Conservation (phyloP, 2,329 filamentous ascomycete species). For the Trichoderma atroviride region DNA sequence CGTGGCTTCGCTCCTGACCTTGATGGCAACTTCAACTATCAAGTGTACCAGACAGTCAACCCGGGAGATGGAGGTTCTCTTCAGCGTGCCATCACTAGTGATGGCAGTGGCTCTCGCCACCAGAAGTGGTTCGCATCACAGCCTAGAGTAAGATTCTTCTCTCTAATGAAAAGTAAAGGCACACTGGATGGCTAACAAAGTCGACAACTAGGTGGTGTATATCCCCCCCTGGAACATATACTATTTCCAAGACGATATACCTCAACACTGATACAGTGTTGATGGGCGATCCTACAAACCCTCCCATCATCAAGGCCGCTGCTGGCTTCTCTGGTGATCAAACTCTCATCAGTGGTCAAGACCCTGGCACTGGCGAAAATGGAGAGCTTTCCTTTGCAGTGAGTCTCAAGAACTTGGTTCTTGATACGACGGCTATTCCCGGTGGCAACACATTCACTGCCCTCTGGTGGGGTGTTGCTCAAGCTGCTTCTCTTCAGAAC, state of each 20-base stretch:
- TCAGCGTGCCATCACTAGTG: slow-evolving; percentile 45
- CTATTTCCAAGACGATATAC: slow-evolving; percentile 42
- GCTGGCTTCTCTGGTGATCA: slow-evolving; percentile 39
- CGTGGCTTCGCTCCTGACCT: slow-evolving; percentile 48
- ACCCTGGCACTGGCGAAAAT: slow-evolving; percentile 38
- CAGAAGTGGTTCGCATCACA: slow-evolving; percentile 47
- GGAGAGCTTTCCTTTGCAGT: slow-evolving; percentile 49
- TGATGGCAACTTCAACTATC: slow-evolving; percentile 42
- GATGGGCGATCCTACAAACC: slow-evolving; percentile 50
- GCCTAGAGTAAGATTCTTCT: slow-evolving; percentile 39
- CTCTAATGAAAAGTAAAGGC: neutral
- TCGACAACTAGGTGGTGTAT: slow-evolving; percentile 41
- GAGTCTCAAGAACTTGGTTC: slow-evolving; percentile 47
- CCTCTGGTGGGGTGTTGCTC: slow-evolving; percentile 50
- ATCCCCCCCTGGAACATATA: slow-evolving; percentile 49
- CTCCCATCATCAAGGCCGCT: slow-evolving; percentile 47
- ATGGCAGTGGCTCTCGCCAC: slow-evolving; percentile 40
- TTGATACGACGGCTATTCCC: slow-evolving; percentile 46
- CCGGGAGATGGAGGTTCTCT: slow-evolving; percentile 44
- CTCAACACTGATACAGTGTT: slow-evolving; percentile 51
- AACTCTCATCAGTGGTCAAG: slow-evolving; percentile 42
- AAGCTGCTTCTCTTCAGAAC: slow-evolving; percentile 47
- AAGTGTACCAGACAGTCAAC: slow-evolving; percentile 43
- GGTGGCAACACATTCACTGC: slow-evolving; percentile 43
- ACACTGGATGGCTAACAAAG: neutral